Percentiles rank a stretch among this genome's conserved stretches.
Conservation (phyloP, 2,329 filamentous ascomycete species). For the Fusarium equiseti region DNA sequence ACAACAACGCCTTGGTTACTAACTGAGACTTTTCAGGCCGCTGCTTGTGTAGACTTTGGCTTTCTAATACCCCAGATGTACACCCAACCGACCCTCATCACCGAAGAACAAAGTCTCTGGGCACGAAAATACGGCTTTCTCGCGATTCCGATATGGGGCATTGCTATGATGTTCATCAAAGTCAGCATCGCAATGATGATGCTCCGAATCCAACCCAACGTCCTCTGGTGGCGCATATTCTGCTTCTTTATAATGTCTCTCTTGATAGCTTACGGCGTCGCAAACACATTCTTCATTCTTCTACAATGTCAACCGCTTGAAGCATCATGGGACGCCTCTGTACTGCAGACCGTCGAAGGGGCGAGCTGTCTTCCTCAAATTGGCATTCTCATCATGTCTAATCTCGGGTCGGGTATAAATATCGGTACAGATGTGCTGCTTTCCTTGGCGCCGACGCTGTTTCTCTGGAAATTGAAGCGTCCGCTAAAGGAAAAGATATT, state of each 20-base stretch:
- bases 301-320: constrained; percentile 13
- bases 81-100: constrained; percentile 1
- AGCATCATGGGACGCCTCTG: constrained; percentile 6
- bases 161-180: constrained; percentile 32
- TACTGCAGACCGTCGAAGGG: not conserved
- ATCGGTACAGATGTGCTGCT: constrained; percentile 11
- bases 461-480: constrained; percentile 15
- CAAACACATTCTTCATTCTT: constrained; percentile 23
- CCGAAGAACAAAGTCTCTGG: not conserved
- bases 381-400: constrained; percentile 20
- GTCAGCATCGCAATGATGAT: constrained; percentile 32
- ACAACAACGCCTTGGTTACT: not conserved
- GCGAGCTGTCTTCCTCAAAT: constrained; percentile 15
- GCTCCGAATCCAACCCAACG: constrained; percentile 9
- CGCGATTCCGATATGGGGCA: constrained; percentile 13
- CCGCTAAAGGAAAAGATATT: constrained; percentile 18
- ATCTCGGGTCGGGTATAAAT: constrained; percentile 5
- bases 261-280: constrained; percentile 4
- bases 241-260: constrained; percentile 15
- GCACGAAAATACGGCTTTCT: constrained; percentile 15
- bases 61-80: constrained; percentile 21
- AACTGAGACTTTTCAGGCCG: not conserved
- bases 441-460: constrained; percentile 11
- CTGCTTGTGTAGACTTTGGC: constrained; percentile 8
- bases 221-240: constrained; percentile 16